Evolutionary conservation across 1,139 yeast genomes (phyloP).

Genomic region (Geotrichum bryndzae): DNA sequence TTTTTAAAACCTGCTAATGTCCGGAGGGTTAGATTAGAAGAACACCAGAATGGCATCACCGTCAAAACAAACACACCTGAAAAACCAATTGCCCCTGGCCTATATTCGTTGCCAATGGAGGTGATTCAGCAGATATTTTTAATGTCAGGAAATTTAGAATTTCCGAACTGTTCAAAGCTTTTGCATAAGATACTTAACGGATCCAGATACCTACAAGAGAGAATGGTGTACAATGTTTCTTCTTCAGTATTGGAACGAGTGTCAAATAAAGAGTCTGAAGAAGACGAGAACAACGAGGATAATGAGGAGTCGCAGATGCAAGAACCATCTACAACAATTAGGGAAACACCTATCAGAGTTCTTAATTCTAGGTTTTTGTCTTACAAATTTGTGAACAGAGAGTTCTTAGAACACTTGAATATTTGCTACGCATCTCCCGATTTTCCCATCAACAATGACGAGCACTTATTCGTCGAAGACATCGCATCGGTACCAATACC

Average conservation of each 20-base stretch:
- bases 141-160: conserved; percentile 10
- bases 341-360: conserved; percentile 5
- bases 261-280: not conserved
- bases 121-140: conserved; percentile 12
- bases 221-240: conserved; percentile 10
- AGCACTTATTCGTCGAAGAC: not conserved
- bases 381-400: conserved; percentile 11
- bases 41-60: not conserved
- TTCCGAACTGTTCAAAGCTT: conserved; percentile 4
- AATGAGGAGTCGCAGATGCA: not conserved
- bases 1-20: not conserved
- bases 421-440: conserved; percentile 3
- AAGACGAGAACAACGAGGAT: not conserved
- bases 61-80: not conserved
- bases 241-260: not conserved
- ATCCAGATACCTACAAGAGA: conserved; percentile 2
- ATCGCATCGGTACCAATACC: conserved; percentile 12
- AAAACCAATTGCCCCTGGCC: conserved; percentile 1
- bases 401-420: conserved; percentile 6
- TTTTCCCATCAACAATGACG: conserved; percentile 9
- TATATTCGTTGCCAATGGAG: conserved; percentile 9
- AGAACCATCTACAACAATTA: not conserved
- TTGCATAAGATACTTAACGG: conserved; percentile 3
- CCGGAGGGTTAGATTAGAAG: not conserved
- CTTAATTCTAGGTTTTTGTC: conserved; percentile 5